Evolutionary conservation across 306 rosid species (phyloP).

Genomic region (Arachis hypogaea): DNA sequence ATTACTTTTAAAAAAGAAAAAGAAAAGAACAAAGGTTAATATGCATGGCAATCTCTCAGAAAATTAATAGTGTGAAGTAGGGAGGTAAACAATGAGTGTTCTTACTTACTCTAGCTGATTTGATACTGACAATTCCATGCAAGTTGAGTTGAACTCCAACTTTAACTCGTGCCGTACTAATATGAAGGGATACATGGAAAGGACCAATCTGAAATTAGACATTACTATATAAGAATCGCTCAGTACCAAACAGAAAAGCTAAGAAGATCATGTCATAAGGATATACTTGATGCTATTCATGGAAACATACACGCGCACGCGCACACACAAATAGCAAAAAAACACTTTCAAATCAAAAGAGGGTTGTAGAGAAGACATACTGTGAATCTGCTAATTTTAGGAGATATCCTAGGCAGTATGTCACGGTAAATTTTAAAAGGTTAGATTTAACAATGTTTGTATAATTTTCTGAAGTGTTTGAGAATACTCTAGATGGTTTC

Average conservation of each 20-base stretch:
- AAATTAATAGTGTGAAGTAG: slow-evolving; percentile 28
- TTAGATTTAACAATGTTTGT: too few relatives aligned
- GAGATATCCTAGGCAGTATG: slow-evolving; percentile 45
- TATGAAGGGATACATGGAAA: slow-evolving; percentile 47
- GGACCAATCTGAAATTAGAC: slow-evolving; percentile 69
- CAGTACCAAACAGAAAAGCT: background rate
- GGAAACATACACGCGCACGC: background rate
- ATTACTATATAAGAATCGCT: background rate
- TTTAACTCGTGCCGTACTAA: slow-evolving; percentile 57
- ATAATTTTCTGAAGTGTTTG: too few relatives aligned
- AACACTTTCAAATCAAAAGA: background rate
- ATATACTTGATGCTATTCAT: slow-evolving; percentile 10
- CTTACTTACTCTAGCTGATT: slow-evolving; percentile 71
- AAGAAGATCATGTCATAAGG: background rate
- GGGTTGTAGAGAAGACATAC: slow-evolving; percentile 50
- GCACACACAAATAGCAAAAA: background rate
- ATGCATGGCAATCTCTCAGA: slow-evolving; percentile 29
- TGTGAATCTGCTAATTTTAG: slow-evolving; percentile 71
- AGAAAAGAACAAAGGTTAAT: slow-evolving; percentile 4
- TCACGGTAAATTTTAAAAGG: too few relatives aligned
- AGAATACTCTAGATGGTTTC: too few relatives aligned
- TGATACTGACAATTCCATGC: slow-evolving; percentile 70
- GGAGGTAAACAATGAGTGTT: slow-evolving; percentile 30
- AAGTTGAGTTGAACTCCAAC: slow-evolving; percentile 68
- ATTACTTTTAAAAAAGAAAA: background rate